These are phyloP conservation scores for Diplotaxis tenuifolia DNA, from an alignment of 345 rosid genomes.

Conservation along the genomic window DNA sequence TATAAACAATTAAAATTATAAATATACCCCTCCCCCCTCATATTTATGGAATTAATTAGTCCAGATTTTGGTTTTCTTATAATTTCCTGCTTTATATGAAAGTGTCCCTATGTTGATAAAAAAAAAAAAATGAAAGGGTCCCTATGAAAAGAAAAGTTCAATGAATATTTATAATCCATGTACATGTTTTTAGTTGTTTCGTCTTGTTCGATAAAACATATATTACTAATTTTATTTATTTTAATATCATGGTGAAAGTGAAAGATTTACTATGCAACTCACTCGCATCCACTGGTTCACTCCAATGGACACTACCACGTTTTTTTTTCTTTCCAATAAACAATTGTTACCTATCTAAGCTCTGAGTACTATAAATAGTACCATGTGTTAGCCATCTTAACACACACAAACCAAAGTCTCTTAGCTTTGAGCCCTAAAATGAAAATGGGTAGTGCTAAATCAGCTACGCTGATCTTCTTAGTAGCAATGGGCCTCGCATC, in stretches of 20 bases:
- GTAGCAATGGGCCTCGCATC: slow-evolving; percentile 21
- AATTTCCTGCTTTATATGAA: too few relatives aligned
- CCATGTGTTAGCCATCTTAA: slow-evolving; percentile 1
- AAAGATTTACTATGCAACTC: neutral
- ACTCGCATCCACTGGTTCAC: neutral
- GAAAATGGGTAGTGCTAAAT: slow-evolving; percentile 9
- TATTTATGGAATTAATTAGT: too few relatives aligned
- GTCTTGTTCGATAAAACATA: neutral
- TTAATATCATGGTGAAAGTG: neutral
- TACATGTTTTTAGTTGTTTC: neutral
- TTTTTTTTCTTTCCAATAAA: too few relatives aligned
- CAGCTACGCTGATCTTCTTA: slow-evolving; percentile 6
- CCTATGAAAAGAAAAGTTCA: neutral
- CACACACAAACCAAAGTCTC: neutral
- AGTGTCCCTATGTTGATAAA: too few relatives aligned
- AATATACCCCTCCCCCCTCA: too few relatives aligned
- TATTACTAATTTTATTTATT: neutral
- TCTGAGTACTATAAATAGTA: neutral
- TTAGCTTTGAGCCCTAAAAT: neutral
- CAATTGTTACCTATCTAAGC: neutral
- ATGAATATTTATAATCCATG: neutral
- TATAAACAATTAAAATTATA: too few relatives aligned
- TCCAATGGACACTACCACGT: neutral
- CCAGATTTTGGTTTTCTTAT: too few relatives aligned
- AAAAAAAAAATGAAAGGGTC: too few relatives aligned